These are phyloP conservation scores for Phaseolus lunatus DNA, from an alignment of 306 rosid genomes.

Conservation along the genomic window DNA sequence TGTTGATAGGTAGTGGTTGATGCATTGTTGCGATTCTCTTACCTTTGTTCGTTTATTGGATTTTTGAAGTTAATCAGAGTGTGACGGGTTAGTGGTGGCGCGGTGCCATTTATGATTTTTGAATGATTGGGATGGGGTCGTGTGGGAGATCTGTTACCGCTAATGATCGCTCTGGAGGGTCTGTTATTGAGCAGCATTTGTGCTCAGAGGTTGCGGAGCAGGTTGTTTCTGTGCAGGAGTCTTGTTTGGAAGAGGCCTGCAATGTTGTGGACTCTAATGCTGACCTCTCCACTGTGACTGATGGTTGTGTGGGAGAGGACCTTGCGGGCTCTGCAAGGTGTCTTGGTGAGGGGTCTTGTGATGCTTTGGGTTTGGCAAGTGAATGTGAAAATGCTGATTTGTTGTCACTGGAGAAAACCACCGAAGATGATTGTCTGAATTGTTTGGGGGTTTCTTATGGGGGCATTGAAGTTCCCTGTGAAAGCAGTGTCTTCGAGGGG, in stretches of 20 bases:
- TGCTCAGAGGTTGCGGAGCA: slow-evolving; percentile 53
- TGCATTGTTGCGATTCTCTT: slow-evolving; percentile 51
- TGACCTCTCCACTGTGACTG: slow-evolving; percentile 38
- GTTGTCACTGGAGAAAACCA: slow-evolving; percentile 38
- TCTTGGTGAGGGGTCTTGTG: slow-evolving; percentile 42
- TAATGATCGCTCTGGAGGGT: slow-evolving; percentile 52
- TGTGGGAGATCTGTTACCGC: slow-evolving; percentile 60
- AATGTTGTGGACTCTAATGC: slow-evolving; percentile 46
- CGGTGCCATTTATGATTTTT: slow-evolving; percentile 35
- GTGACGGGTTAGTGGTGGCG: slow-evolving; percentile 46
- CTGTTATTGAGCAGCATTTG: slow-evolving; percentile 53
- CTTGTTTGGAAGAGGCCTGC: slow-evolving; percentile 48
- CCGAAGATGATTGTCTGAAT: slow-evolving; percentile 44
- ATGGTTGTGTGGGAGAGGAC: slow-evolving; percentile 42
- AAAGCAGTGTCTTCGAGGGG: slow-evolving; percentile 39
- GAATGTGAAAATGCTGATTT: slow-evolving; percentile 51
- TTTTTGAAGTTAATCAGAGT: slow-evolving; percentile 35
- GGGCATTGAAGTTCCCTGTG: slow-evolving; percentile 42
- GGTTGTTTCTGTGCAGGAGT: slow-evolving; percentile 59
- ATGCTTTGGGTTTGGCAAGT: slow-evolving; percentile 45
- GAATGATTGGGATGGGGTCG: slow-evolving; percentile 69
- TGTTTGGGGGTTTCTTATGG: slow-evolving; percentile 43
- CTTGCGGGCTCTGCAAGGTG: slow-evolving; percentile 43
- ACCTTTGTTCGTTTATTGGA: not conserved
- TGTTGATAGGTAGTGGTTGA: slow-evolving; percentile 37